Evolutionary conservation across 2,329 filamentous ascomycete genomes (phyloP).

Genomic region (Microascus cirrosus): DNA sequence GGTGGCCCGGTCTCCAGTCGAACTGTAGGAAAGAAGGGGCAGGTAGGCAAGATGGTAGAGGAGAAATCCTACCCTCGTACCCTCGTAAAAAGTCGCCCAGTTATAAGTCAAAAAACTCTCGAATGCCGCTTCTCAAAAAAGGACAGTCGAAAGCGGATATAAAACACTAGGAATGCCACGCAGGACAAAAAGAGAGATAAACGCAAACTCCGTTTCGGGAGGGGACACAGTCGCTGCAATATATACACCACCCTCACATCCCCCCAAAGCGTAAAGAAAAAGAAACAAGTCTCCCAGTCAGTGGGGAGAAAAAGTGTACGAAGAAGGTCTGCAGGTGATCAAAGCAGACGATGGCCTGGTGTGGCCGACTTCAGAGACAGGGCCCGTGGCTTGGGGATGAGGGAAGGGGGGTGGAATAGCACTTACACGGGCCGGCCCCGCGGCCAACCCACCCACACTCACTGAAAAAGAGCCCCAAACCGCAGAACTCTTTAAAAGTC

Average conservation of each 20-base stretch:
- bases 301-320: background rate
- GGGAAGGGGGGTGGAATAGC: background rate
- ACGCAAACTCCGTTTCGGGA: background rate
- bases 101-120: background rate
- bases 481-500: no score
- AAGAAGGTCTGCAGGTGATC: background rate
- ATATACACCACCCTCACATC: background rate
- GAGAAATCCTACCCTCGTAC: background rate
- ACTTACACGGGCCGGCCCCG: background rate
- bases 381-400: no score
- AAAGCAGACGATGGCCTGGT: constrained; percentile 2
- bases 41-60: background rate
- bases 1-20: no score
- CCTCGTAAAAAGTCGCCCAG: background rate
- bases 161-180: background rate
- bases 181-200: background rate
- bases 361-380: background rate
- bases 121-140: background rate
- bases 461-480: no score
- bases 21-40: background rate
- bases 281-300: background rate
- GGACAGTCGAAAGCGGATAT: background rate
- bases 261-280: background rate
- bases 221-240: background rate
- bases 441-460: background rate